A percentile compares a stretch with the other conserved stretches of the same genome.
Conservation (phyloP, 306 rosid species). For the Lathyrus oleraceus region DNA sequence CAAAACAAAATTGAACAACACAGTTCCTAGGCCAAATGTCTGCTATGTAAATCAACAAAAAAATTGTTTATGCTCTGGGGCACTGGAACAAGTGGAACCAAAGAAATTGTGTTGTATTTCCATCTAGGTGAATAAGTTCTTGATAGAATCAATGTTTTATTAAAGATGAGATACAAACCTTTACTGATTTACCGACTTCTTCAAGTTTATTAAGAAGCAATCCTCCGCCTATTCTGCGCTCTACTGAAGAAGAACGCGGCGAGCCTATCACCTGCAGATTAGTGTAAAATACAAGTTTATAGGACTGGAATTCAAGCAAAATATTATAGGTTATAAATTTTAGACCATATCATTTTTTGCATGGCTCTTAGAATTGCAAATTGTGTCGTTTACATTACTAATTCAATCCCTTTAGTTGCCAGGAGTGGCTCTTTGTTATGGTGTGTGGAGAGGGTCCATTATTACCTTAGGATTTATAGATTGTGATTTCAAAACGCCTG, state of each 20-base stretch:
- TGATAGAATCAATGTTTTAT: constrained; percentile 16
- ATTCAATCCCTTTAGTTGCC: too few species aligned
- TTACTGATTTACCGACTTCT: constrained; percentile 82
- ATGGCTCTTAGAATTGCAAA: too few species aligned
- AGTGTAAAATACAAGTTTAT: constrained; percentile 5
- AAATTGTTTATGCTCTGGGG: too few species aligned
- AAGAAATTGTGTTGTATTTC: too few species aligned
- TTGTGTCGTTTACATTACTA: too few species aligned
- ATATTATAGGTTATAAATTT: too few species aligned
- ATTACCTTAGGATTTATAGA: constrained; percentile 75
- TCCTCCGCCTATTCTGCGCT: constrained; percentile 59
- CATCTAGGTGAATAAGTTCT: neutral
- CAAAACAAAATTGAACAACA: constrained; percentile 18
- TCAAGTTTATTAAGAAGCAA: constrained; percentile 69
- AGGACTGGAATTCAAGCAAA: constrained; percentile 18
- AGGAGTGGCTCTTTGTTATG: neutral
- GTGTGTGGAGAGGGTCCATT: neutral
- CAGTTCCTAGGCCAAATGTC: constrained; percentile 22
- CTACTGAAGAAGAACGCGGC: constrained; percentile 47
- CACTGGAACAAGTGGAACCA: too few species aligned
- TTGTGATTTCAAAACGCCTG: constrained; percentile 65
- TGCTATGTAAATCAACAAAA: too few species aligned
- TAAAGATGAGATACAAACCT: constrained; percentile 50
- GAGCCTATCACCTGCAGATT: constrained; percentile 59
- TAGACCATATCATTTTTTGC: too few species aligned